phyloP scores from a whole-genome alignment of 225 moss, liverwort and hornwort species.

The Pseudoscleropodium purum region DNA sequence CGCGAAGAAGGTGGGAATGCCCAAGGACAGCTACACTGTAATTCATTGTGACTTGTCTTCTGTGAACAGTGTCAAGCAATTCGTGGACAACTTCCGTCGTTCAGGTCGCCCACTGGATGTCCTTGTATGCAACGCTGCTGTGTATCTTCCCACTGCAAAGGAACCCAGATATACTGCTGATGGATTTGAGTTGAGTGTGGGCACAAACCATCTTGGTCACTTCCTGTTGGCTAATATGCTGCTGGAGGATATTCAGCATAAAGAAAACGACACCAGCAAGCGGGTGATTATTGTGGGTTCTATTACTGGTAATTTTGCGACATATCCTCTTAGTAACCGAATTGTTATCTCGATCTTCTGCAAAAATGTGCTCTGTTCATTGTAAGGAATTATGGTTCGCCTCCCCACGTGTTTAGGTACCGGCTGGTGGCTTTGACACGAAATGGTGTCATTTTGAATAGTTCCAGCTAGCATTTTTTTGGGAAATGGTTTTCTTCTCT shows the following conservation, averaged over 20 bases:
- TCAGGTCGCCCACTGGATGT: slow-evolving; percentile 72
- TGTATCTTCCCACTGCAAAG: slow-evolving; percentile 93
- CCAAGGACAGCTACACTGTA: slow-evolving; percentile 70
- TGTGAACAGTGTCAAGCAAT: slow-evolving; percentile 72
- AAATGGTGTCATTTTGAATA: not conserved
- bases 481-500: not conserved
- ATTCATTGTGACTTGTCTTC: slow-evolving; percentile 91
- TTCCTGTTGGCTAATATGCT: slow-evolving; percentile 72
- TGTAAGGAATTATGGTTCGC: not conserved
- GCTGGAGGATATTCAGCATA: slow-evolving; percentile 80
- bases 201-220: slow-evolving; percentile 93
- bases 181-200: slow-evolving; percentile 91
- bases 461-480: not conserved
- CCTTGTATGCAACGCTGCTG: slow-evolving; percentile 95
- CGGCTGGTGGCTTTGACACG: not conserved
- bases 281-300: slow-evolving; percentile 91
- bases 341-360: not conserved
- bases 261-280: slow-evolving; percentile 35
- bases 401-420: not conserved
- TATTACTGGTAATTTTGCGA: slow-evolving; percentile 60
- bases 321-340: not conserved
- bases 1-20: slow-evolving; percentile 63
- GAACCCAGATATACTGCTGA: slow-evolving; percentile 91
- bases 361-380: not conserved
- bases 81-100: slow-evolving; percentile 87